Conservation (phyloP, 2,329 filamentous ascomycete species). For the Microsporum ferrugineum region DNA sequence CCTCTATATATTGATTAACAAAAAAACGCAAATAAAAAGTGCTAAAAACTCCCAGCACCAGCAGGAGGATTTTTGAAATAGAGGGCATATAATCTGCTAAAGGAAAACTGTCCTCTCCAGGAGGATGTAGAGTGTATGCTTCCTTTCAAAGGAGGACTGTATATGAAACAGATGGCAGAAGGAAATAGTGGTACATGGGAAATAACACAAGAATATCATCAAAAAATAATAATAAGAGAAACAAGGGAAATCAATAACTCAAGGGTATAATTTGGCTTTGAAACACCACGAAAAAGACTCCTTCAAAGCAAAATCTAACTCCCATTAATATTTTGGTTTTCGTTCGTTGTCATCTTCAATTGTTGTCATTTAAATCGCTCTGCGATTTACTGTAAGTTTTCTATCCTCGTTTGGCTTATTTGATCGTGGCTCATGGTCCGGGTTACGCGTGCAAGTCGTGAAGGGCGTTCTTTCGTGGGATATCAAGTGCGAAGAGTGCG, state of each 20-base stretch:
- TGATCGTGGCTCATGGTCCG: neutral
- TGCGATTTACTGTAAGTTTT: neutral
- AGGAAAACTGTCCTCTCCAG: neutral
- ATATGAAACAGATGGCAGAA: neutral
- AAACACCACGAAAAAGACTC: neutral
- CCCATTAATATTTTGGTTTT: neutral
- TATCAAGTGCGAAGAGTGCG: neutral
- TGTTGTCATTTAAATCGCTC: neutral
- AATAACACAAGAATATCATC: neutral
- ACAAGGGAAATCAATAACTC: neutral
- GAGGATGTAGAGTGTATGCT: neutral
- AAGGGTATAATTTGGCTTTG: neutral
- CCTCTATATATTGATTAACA: too few species aligned
- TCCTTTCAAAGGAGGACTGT: neutral
- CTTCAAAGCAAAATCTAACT: neutral
- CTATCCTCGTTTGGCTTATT: neutral
- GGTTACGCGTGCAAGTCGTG: neutral
- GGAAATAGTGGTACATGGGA: neutral
- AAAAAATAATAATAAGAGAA: neutral
- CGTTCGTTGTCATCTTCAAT: neutral
- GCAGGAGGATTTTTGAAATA: too few species aligned
- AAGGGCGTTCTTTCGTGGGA: neutral
- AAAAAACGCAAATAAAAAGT: too few species aligned
- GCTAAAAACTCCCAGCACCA: too few species aligned
- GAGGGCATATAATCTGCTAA: neutral